Base-by-base conservation (phyloP, 2,329 filamentous ascomycete genomes). In the Thielaviopsis cerberus region DNA sequence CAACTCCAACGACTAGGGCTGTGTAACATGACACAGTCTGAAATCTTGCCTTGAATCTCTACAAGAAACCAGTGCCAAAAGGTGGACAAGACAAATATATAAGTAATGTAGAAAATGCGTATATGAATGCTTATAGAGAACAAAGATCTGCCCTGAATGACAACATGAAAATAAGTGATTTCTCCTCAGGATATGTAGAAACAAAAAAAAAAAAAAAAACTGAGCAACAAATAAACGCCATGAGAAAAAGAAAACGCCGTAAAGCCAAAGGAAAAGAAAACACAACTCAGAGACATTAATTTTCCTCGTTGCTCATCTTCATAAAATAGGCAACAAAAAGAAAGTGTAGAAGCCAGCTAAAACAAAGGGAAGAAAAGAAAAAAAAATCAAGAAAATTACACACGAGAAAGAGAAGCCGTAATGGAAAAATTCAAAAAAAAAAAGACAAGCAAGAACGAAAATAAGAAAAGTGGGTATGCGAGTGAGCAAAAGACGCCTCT, bases 371-470 rank as follows among this genome's bases (percentile, higher is more conserved):
- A 45, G 45, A 24, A 37, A 45, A 54, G 41, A 50, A 22, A 20
- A 55, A 15, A 50, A 30, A 17, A 55, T 30, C 7, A 20, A 48
- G 4, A 4, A 23, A 26, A 22, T 25, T n/a, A 24, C 37, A 55
- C 20, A 48, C 24, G 7, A 11, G 37, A 50, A 27, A 51, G 23
- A 20, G 24, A 25, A 50, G 37, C 8, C 17, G 10, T 3, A 6
- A 54, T 5, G 10, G 5, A 7, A 7, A 37, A 26, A 26, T 6
- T 20, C 15, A n/a, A 54, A 37, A 54, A 3, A 22, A 22, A 54
- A 51, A 51, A 17, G 23, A 59, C 53, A 56, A 60, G 57, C 45
- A 57, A 53, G 56, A 51, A 30, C 17, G 37, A 30, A 54, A 45
- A 54, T 57, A 41, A 24, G 45, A 57, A 57, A 58, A 59, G 41